Evolutionary conservation across 306 rosid genomes (phyloP).

Genomic region (Dryas octopetala): DNA sequence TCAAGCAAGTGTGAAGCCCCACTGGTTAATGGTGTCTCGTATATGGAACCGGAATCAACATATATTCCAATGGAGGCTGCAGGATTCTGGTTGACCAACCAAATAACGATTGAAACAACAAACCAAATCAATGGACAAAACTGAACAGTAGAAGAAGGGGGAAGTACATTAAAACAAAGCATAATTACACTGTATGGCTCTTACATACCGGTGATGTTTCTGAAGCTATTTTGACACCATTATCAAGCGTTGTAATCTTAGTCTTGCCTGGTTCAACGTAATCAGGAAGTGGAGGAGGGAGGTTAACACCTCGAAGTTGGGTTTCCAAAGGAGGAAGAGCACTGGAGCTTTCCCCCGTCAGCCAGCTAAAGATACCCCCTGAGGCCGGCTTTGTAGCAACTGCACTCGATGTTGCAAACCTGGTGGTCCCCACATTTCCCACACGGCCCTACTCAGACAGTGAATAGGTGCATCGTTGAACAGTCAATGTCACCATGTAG

Average conservation of each 20-base stretch:
- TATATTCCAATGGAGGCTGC: conserved; percentile 89
- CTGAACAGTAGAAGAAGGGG: background rate
- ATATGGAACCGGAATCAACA: conserved; percentile 83
- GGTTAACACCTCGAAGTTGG: conserved; percentile 58
- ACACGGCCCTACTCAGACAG: conserved; percentile 52
- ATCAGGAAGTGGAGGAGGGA: conserved; percentile 72
- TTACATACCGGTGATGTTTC: conserved; percentile 61
- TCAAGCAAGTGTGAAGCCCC: conserved; percentile 96
- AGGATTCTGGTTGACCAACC: conserved; percentile 63
- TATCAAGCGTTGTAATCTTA: conserved; percentile 67
- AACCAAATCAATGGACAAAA: conserved; percentile 8
- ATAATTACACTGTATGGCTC: conserved; percentile 14
- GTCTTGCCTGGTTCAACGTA: conserved; percentile 72
- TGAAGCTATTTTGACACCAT: conserved; percentile 83
- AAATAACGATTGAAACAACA: conserved; percentile 20
- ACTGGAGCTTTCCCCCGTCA: conserved; percentile 61
- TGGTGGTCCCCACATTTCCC: conserved; percentile 47
- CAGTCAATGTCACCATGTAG: background rate
- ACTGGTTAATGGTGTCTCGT: conserved; percentile 67
- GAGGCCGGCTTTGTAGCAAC: conserved; percentile 56
- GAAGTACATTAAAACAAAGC: background rate
- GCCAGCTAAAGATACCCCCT: conserved; percentile 77
- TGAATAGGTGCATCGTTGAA: background rate
- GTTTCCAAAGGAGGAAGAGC: conserved; percentile 54
- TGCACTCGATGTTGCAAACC: conserved; percentile 60